These are phyloP conservation scores for Porogramme epimiltina DNA, from an alignment of 1,284 basidiomycete species.

Conservation along the genomic window DNA sequence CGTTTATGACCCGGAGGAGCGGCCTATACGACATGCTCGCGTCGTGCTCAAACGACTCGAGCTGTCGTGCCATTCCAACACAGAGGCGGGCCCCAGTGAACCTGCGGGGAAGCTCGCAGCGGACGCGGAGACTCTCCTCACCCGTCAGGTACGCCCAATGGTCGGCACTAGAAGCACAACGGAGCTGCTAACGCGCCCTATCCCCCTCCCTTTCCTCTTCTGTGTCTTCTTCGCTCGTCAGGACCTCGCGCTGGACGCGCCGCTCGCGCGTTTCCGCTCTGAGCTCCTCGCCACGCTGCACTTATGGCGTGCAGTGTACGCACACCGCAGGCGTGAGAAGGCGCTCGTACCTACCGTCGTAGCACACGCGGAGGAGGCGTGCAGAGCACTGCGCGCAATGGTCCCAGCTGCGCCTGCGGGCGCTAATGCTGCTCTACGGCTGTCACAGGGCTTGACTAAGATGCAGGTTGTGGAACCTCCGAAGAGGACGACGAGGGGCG, in stretches of 20 bases:
- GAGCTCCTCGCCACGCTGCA: conserved; percentile 55
- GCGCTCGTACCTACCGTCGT: conserved; percentile 44
- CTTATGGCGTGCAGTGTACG: conserved; percentile 68
- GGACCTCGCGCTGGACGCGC: conserved; percentile 43
- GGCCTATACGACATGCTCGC: conserved; percentile 57
- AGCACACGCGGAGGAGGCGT: conserved; percentile 52
- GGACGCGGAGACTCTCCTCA: conserved; percentile 45
- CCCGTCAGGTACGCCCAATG: conserved; percentile 38
- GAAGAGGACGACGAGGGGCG: conserved; percentile 17
- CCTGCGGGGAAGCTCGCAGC: conserved; percentile 38
- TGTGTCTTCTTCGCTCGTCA: conserved; percentile 25
- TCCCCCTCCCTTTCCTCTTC: neutral
- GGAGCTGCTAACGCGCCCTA: neutral
- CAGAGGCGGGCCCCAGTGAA: conserved; percentile 8
- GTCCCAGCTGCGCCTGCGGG: conserved; percentile 24
- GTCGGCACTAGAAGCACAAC: neutral
- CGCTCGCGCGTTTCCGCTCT: conserved; percentile 38
- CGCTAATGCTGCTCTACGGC: conserved; percentile 8
- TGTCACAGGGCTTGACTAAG: neutral
- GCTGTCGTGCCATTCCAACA: conserved; percentile 44
- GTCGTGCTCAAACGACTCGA: conserved; percentile 54
- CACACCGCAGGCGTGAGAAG: conserved; percentile 50
- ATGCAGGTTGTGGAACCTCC: conserved; percentile 2
- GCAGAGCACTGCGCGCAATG: conserved; percentile 44
- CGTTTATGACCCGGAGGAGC: conserved; percentile 46